Conservation (phyloP, 257 asterid species). For the Gentiana dahurica region DNA sequence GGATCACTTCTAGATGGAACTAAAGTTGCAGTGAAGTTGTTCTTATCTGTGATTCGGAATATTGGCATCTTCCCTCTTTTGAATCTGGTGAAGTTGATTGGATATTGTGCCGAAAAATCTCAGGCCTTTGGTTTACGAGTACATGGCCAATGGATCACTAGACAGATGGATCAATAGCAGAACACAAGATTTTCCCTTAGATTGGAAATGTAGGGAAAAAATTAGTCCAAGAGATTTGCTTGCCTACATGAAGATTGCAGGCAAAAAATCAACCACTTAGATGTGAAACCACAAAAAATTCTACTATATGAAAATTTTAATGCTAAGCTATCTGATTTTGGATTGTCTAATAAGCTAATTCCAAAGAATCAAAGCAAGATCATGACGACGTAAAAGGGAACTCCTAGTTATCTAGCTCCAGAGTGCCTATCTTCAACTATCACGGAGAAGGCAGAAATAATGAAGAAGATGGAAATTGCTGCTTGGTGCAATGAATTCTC, state of each 20-base stretch:
- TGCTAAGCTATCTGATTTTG: constrained; percentile 78
- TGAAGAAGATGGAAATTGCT: no score
- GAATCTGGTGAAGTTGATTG: constrained; percentile 18
- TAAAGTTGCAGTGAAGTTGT: constrained; percentile 19
- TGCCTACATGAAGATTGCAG: constrained; percentile 24
- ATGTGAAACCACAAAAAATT: constrained; percentile 22
- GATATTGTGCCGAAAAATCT: constrained; percentile 23
- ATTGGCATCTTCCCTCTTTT: constrained; percentile 23
- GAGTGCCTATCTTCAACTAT: constrained; percentile 37
- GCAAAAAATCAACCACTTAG: constrained; percentile 21
- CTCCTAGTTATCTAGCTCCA: constrained; percentile 88
- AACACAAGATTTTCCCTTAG: constrained; percentile 3
- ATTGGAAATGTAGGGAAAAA: constrained; percentile 18
- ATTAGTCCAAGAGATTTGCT: constrained; percentile 22
- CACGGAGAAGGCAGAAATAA: constrained; percentile 15
- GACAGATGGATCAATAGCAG: constrained; percentile 19
- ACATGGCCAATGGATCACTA: constrained; percentile 21
- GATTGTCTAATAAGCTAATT: constrained; percentile 80
- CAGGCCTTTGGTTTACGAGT: constrained; percentile 26
- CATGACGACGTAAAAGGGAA: constrained; percentile 74
- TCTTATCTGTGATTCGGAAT: constrained; percentile 20
- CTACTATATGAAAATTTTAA: constrained; percentile 18
- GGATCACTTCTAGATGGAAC: constrained; percentile 20
- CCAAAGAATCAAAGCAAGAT: constrained; percentile 71
- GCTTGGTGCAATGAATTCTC: no score